Conservation (phyloP, 139 green algal species). For the Zygnema cylindricum region DNA sequence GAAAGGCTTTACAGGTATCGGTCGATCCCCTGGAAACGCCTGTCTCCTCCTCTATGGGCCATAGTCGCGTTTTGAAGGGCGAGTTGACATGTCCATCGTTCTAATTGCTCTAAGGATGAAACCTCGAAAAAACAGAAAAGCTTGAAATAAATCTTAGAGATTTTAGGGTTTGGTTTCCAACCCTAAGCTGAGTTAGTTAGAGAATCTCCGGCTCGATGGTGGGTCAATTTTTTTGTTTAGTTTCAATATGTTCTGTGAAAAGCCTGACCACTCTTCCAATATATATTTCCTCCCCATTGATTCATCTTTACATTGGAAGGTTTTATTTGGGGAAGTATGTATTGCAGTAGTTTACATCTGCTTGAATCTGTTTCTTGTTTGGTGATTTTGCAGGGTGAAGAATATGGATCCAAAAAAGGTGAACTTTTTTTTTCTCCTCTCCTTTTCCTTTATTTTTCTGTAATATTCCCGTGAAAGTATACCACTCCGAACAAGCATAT, state of each 20-base stretch:
- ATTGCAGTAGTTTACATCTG: too few relatives aligned
- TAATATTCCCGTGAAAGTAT: neutral
- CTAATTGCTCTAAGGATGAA: too few relatives aligned
- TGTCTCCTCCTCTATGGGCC: neutral
- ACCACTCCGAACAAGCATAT: too few relatives aligned
- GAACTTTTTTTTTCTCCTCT: neutral
- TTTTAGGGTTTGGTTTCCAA: neutral
- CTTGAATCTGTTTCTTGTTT: neutral
- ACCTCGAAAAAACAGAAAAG: too few relatives aligned
- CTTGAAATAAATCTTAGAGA: neutral
- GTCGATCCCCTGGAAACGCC: neutral
- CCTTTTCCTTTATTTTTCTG: slow-evolving; percentile 2
- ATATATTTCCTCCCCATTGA: too few relatives aligned
- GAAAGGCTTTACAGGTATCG: slow-evolving; percentile 47
- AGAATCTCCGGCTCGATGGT: too few relatives aligned
- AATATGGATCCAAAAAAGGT: slow-evolving; percentile 51
- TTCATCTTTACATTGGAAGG: too few relatives aligned
- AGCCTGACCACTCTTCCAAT: too few relatives aligned
- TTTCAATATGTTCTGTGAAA: too few relatives aligned
- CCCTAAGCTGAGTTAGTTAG: neutral
- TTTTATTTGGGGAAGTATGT: too few relatives aligned
- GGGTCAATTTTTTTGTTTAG: neutral
- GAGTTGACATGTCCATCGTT: too few relatives aligned
- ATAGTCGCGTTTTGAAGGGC: too few relatives aligned
- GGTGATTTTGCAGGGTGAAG: slow-evolving; percentile 43